Evolutionary conservation across 2,329 filamentous ascomycete species (phyloP), one percentile per base, ranked within the genome.

Genomic region (Fusarium zealandicum): DNA sequence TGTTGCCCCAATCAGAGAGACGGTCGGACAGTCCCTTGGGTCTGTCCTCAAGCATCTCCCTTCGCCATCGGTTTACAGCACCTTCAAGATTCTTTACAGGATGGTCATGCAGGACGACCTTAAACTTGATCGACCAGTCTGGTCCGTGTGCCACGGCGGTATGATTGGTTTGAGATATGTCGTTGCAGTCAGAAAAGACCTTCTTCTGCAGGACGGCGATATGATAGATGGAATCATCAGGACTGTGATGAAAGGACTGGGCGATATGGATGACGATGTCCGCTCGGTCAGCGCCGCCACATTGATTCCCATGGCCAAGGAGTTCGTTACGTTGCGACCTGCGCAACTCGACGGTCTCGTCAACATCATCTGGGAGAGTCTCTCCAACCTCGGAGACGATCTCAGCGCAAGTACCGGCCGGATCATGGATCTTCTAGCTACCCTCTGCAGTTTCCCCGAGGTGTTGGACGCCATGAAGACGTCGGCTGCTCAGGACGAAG

Each of bases 231-330:
- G 93, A 4, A 90, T 98, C 5, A 88, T 97, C 47, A 84, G 86
- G 57, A 92, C 93, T 39, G 95, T 98, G 46, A 97, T 98, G 88
- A 96, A 93, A 73, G 95, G 96, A 1, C 80, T 99, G 2, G 90
- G 88, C 13, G 93, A 99, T 71, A 83, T 82, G 59, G 95, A 99
- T 69, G 95, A 99, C 65, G 95, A 99, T 74, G 95, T 99, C 18
- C 90, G 96, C 61, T 92, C 96, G 14, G 93, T 98, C 65, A 97
- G 93, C 74, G 95, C 96, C 9, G 93, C 95, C n/a, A 99, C 96
- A 0, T 78, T 99, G 37, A 95, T 98, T 41, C 95, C 95, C 1
- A 96, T 99, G 74, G 93, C 93, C 5, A 89, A 93, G 70, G 95
- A 99, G 69, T 96, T 98, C 66, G 93, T 98, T 63, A 87, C 86